Percentiles rank a stretch among this genome's conserved stretches.
Evolutionary conservation across 2,329 filamentous ascomycete species (phyloP).

Genomic region (Colletotrichum eremochloae): DNA sequence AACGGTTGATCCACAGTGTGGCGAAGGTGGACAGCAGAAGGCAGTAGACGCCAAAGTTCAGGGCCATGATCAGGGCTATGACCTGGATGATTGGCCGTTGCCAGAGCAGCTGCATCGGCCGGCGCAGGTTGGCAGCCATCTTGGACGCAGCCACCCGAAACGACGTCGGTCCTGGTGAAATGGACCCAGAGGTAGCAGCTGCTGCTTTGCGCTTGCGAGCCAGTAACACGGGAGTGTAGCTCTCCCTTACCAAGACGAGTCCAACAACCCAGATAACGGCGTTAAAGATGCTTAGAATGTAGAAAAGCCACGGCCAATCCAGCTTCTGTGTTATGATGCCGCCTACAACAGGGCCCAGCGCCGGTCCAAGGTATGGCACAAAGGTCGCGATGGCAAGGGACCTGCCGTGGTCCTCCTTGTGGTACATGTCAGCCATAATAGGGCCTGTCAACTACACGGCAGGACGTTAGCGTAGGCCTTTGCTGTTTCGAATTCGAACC

Average conservation of each 20-base stretch:
- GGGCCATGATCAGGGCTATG: constrained; percentile 58
- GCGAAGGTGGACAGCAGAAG: constrained; percentile 68
- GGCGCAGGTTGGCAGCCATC: constrained; percentile 51
- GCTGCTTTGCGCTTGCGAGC: not conserved
- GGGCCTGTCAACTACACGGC: constrained; percentile 49
- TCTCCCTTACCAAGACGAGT: constrained; percentile 59
- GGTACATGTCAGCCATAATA: constrained; percentile 54
- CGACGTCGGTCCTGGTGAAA: not conserved
- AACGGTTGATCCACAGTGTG: constrained; percentile 59
- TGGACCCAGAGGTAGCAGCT: not conserved
- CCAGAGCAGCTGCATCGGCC: constrained; percentile 62
- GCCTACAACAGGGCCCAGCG: constrained; percentile 58
- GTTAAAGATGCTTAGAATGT: constrained; percentile 50
- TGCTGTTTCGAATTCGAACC: constrained; percentile 13
- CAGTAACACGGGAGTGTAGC: constrained; percentile 62
- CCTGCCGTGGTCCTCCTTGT: constrained; percentile 52
- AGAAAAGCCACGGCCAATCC: constrained; percentile 59
- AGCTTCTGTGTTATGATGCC: constrained; percentile 54
- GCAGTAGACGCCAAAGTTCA: constrained; percentile 65
- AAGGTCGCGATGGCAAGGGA: constrained; percentile 56
- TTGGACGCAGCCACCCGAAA: not conserved
- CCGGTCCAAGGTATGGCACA: constrained; percentile 57
- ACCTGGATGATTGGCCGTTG: constrained; percentile 62
- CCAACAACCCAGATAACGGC: constrained; percentile 53
- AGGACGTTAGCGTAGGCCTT: too few relatives aligned